Evolutionary conservation across 2,329 filamentous ascomycete genomes (phyloP), one percentile per base, ranked within the genome.

Genomic region (Orbilia quercus): DNA sequence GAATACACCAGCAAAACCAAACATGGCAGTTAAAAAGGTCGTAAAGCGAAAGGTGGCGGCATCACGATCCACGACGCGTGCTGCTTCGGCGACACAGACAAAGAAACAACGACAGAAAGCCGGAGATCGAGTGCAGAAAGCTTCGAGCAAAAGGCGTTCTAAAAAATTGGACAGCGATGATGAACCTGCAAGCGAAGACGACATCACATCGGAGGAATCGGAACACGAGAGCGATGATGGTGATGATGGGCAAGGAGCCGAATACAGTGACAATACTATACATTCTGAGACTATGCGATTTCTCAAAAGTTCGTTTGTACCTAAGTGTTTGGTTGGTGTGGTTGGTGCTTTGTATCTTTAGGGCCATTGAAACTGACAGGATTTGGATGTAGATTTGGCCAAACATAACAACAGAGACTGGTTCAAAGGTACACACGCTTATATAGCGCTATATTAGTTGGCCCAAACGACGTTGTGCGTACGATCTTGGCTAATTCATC

Each of bases 281-380:
- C 87, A 89, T 75, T 82, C 81, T 25, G 88, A 88, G 72, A 88
- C 87, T 0, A 74, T 88, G 48, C 79, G 83, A 1, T 89, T 88
- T 76, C 81, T 89, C 40, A 81, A 80, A 42, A 76, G 75, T 75
- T 40, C 34, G 50, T 55, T 20, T 20, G n/a, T n/a, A n/a, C n/a
- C n/a, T n/a, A n/a, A n/a, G n/a, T n/a, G n/a, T n/a, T n/a, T n/a
- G n/a, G n/a, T n/a, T n/a, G n/a, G n/a, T n/a, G n/a, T n/a, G 14
- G 7, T 28, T 34, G 31, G 45, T 44, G n/a, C 44, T 23, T 9
- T 7, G n/a, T 28, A 7, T 6, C n/a, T n/a, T n/a, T n/a, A n/a
- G n/a, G n/a, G n/a, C n/a, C n/a, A n/a, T n/a, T n/a, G n/a, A n/a
- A n/a, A n/a, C n/a, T n/a, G n/a, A n/a, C n/a, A n/a, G n/a, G n/a